Base-by-base conservation (phyloP, 2,329 filamentous ascomycete species). In the Penicillium psychrosexuale region DNA sequence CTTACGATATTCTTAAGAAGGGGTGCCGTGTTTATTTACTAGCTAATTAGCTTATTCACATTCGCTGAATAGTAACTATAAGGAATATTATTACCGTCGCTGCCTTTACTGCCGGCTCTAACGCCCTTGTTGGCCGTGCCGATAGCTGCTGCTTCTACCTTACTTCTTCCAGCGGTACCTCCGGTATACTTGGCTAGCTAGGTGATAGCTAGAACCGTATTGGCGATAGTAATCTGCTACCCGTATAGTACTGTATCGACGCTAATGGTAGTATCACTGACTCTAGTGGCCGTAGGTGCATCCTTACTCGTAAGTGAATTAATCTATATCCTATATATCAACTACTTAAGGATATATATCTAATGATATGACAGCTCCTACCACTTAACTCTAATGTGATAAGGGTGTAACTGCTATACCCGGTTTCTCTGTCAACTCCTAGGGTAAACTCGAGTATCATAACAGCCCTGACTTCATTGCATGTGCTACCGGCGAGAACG, bases 341-440 rank as follows among this genome's bases (percentile, higher is more conserved):
- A 1, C 17, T 22, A 13, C 9, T 24, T 50, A 30, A 65, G 56
- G 66, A 51, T 31, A 11, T 56, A 19, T 3, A 19, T 45, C 34
- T 13, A 13, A 37, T 28, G 7, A 55, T 15, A 22, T 28, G 3
- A 28, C 57, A 82, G 79, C 79, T 38, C 78, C 81, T 0, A 84
- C 83, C 1, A 78, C 77, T 28, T 81, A 85, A 45, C 81, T 84
- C 56, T 84, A 87, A 65, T 87, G 86, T 62, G 85, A 88, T 60
- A 60, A 65, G 19, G 80, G 81, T 44, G 80, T 80, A 12, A 60
- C 65, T 12, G 78, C 82, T 8, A 78, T 75, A 24, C 65, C 76
- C 31, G 84, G 84, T 30, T 88, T 87, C 71, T 73, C 75, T 8
- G 76, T 87, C 55, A 75, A 71, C 43, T 79, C 78, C 27, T 71